Conservation (phyloP, 2,329 filamentous ascomycete genomes). For the Calycina marina region DNA sequence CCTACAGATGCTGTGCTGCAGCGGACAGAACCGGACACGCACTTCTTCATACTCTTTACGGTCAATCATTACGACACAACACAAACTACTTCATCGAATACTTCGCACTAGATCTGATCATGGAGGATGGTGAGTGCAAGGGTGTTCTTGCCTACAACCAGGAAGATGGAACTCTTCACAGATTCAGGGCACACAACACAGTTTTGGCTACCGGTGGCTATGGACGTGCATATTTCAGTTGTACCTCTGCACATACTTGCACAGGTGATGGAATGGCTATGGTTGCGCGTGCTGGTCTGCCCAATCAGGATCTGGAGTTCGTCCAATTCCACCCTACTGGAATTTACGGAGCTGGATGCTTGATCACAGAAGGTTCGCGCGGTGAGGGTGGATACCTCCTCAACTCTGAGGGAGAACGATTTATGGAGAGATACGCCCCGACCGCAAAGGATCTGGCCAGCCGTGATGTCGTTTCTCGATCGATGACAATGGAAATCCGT, state of each 20-base stretch:
- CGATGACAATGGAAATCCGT: constrained; percentile 96
- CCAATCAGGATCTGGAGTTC: constrained; percentile 98
- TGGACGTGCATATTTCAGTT: constrained; percentile 95
- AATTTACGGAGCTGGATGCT: constrained; percentile 94
- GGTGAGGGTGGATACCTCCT: constrained; percentile 96
- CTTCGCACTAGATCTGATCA: constrained; percentile 92
- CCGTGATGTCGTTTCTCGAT: constrained; percentile 91
- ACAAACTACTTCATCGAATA: constrained; percentile 99
- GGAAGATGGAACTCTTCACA: constrained; percentile 93
- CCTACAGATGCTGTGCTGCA: constrained; percentile 82
- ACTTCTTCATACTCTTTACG: constrained; percentile 95
- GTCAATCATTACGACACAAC: constrained; percentile 84
- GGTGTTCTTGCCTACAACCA: constrained; percentile 97
- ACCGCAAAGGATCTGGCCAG: constrained; percentile 96
- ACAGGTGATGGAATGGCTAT: constrained; percentile 99
- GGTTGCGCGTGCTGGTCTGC: constrained; percentile 92
- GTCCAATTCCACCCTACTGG: constrained; percentile 98
- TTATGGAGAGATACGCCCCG: constrained; percentile 97
- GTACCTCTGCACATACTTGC: constrained; percentile 95
- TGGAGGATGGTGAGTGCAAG: constrained; percentile 93
- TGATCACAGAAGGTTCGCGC: constrained; percentile 96
- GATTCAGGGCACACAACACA: constrained; percentile 93
- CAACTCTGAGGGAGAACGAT: constrained; percentile 95
- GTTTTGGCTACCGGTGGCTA: constrained; percentile 95
- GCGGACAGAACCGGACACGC: constrained; percentile 96